These are phyloP conservation scores for Xeromyces bisporus DNA, from an alignment of 495 filamentous ascomycete genomes.

Conservation along the genomic window DNA sequence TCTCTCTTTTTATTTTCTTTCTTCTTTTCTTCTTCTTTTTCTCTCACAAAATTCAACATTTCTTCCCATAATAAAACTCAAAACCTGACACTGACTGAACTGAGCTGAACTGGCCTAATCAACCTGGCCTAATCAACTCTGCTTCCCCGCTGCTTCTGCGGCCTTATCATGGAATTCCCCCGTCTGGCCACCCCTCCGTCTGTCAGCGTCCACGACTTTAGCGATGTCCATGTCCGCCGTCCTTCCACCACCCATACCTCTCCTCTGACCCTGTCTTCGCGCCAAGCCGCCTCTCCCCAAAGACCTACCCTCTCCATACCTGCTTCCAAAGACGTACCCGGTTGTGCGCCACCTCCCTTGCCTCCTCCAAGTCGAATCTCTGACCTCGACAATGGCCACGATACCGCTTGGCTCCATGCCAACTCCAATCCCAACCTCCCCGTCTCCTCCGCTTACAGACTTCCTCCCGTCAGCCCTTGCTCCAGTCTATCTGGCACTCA, in stretches of 20 bases:
- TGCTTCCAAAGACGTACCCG: constrained; percentile 25
- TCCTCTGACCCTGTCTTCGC: constrained; percentile 14
- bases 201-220: constrained; percentile 37
- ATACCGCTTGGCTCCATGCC: constrained; percentile 43
- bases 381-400: constrained; percentile 36
- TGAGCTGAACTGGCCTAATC: too few relatives aligned
- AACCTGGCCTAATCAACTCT: background rate
- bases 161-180: constrained; percentile 39
- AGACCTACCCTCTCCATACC: constrained; percentile 41
- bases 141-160: constrained; percentile 1
- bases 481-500: constrained; percentile 38
- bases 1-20: constrained; percentile 3
- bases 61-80: constrained; percentile 4
- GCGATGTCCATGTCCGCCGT: constrained; percentile 15
- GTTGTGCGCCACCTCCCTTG: constrained; percentile 41
- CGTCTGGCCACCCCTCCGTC: constrained; percentile 35
- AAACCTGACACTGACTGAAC: too few relatives aligned
- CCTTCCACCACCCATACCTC: constrained; percentile 5
- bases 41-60: constrained; percentile 1
- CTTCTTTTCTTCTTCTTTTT: constrained; percentile 1
- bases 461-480: constrained; percentile 33
- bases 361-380: constrained; percentile 41
- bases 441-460: constrained; percentile 13
- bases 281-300: constrained; percentile 21
- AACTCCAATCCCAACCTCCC: constrained; percentile 22